Base-by-base conservation (phyloP, 768 basidiomycete genomes). In the Rhodotorula toruloides region DNA sequence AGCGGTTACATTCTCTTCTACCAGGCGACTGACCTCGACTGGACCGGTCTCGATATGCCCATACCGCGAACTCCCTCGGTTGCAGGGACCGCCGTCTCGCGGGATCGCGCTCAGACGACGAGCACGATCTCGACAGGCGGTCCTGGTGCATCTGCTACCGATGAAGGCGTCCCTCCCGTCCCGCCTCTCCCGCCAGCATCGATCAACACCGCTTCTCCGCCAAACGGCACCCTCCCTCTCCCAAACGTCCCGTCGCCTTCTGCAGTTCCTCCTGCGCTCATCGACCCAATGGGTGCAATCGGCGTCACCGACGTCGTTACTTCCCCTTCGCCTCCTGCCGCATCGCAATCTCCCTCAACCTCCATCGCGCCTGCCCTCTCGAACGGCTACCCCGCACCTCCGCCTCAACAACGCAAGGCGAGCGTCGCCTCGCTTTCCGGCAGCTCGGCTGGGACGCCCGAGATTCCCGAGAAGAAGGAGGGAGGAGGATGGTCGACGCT, bases 1-100 rank as follows among this genome's bases (percentile, higher is more conserved):
- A 86, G 88, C 48, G 96, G 94, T 27, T 99, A 99, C 77, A 92
- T 98, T 32, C 82, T 99, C 43, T 98, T 94, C 79, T 99, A 98
- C 78, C 91, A 97, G 78, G 92, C 91, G 32, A 86, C 83, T 40
- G 91, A 97, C 57, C 39, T 67, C 47, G 70, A 71, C 27, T 55
- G 57, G 43, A 11, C 32, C 32, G 32, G 48, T 21, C n/a, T 68
- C 61, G 49, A 62, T n/a, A 27, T 61, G 47, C 29, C 61, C 34
- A 10, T 47, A 3, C 61, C 61, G 52, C 27, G 36, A 17, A 49
- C 44, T n/a, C 47, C 61, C 5, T 55, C 54, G 3, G 37, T 32
- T 13, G n/a, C 47, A 29, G 44, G 53, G 29, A 52, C 46, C 29
- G 22, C 39, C 22, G 12, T n/a, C 13, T 4, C 31, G 22, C 69